Conservation (phyloP, 1,139 yeast species). For the Chernovozyma aurita region DNA sequence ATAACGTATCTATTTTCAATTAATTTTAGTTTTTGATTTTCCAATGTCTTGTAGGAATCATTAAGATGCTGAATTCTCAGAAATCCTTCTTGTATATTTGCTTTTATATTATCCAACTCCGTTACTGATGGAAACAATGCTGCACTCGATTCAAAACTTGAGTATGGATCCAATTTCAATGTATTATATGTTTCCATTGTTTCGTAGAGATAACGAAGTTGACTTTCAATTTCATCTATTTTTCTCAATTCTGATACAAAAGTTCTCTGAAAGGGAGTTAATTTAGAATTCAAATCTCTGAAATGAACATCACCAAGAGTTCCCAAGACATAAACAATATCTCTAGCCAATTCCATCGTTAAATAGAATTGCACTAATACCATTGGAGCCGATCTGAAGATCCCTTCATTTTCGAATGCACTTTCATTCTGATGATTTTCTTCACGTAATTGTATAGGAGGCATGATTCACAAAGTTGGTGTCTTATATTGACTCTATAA, state of each 20-base stretch:
- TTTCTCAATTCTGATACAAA: slow-evolving; percentile 78
- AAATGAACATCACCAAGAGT: slow-evolving; percentile 81
- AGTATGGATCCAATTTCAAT: slow-evolving; percentile 21
- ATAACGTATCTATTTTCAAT: slow-evolving; percentile 36
- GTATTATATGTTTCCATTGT: slow-evolving; percentile 36
- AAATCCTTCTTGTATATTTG: slow-evolving; percentile 17
- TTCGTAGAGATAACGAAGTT: slow-evolving; percentile 24
- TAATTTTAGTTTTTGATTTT: slow-evolving; percentile 16
- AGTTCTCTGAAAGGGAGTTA: slow-evolving; percentile 81
- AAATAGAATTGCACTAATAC: slow-evolving; percentile 85
- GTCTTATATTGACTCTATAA: too few species aligned
- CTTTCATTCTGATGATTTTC: background rate
- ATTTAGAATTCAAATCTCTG: slow-evolving; percentile 76
- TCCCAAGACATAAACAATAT: slow-evolving; percentile 79
- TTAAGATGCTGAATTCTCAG: slow-evolving; percentile 32
- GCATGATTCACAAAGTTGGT: background rate
- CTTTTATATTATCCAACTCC: slow-evolving; percentile 27
- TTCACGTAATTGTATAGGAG: background rate
- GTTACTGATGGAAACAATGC: slow-evolving; percentile 23
- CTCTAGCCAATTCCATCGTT: slow-evolving; percentile 87
- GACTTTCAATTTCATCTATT: slow-evolving; percentile 28
- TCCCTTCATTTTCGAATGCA: slow-evolving; percentile 18
- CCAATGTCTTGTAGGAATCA: slow-evolving; percentile 23
- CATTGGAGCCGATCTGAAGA: slow-evolving; percentile 86
- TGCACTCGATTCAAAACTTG: slow-evolving; percentile 18